Percentiles rank a stretch among this genome's conserved stretches.
Conservation (phyloP, 345 rosid genomes). For the Lepidium sativum region DNA sequence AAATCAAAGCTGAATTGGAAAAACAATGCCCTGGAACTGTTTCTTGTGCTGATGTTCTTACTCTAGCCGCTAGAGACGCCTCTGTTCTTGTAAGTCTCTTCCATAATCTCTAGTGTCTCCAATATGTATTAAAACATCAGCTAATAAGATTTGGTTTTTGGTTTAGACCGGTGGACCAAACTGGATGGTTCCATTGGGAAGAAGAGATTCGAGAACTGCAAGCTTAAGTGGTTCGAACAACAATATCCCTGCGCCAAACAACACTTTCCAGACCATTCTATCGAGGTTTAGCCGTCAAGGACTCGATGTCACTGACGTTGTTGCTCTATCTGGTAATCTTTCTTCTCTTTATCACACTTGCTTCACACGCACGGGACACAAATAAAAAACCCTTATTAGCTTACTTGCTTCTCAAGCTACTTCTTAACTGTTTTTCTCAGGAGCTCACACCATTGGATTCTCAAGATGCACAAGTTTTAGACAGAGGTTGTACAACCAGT, state of each 20-base stretch:
- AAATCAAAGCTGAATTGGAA: conserved; percentile 70
- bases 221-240: conserved; percentile 77
- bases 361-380: not conserved
- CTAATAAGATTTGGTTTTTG: conserved; percentile 1
- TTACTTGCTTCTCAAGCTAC: conserved; percentile 6
- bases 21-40: conserved; percentile 68
- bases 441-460: conserved; percentile 90
- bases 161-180: conserved; percentile 74
- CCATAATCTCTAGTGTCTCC: not conserved
- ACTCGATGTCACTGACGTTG: conserved; percentile 67
- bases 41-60: conserved; percentile 77
- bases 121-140: not conserved
- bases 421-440: conserved; percentile 26
- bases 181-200: conserved; percentile 84
- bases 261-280: conserved; percentile 61
- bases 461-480: conserved; percentile 83
- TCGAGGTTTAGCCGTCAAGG: conserved; percentile 54
- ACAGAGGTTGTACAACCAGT: conserved; percentile 84
- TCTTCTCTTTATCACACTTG: not conserved
- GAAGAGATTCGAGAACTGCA: conserved; percentile 66
- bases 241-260: conserved; percentile 68
- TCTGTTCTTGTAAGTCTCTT: conserved; percentile 57
- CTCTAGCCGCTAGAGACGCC: conserved; percentile 87
- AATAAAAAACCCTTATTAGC: not conserved
- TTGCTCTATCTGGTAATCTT: conserved; percentile 66